These are phyloP conservation scores for Hymenoscyphus infarciens DNA, from an alignment of 2,329 filamentous ascomycete species.

Conservation along the genomic window DNA sequence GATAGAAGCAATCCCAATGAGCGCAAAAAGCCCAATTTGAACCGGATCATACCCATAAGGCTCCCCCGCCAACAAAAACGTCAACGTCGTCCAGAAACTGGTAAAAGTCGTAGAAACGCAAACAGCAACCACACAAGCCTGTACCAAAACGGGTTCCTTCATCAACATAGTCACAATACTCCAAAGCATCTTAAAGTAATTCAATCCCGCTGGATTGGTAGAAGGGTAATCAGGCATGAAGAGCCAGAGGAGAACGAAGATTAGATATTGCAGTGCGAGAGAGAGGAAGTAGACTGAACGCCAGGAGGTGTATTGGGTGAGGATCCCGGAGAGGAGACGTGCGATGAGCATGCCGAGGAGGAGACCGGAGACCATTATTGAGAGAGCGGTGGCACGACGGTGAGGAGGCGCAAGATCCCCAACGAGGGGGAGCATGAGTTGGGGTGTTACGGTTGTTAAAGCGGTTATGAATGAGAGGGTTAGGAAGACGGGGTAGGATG, in stretches of 20 bases:
- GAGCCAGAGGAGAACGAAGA: slow-evolving; percentile 62
- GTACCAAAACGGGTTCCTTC: slow-evolving; percentile 64
- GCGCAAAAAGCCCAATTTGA: slow-evolving; percentile 71
- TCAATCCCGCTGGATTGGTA: slow-evolving; percentile 62
- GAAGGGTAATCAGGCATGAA: slow-evolving; percentile 80
- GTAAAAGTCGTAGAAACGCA: slow-evolving; percentile 61
- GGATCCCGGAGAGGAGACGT: slow-evolving; percentile 69
- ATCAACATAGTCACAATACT: slow-evolving; percentile 62
- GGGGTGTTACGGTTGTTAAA: slow-evolving; percentile 77
- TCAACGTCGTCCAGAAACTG: slow-evolving; percentile 71
- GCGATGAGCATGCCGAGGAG: slow-evolving; percentile 74
- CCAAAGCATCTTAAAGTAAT: slow-evolving; percentile 63
- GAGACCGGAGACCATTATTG: slow-evolving; percentile 71
- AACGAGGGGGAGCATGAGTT: slow-evolving; percentile 75
- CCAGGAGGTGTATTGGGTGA: slow-evolving; percentile 73
- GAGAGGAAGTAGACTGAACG: slow-evolving; percentile 76
- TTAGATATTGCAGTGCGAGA: slow-evolving; percentile 65
- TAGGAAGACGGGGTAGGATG: slow-evolving; percentile 60
- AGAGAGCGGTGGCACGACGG: slow-evolving; percentile 65
- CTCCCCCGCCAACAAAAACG: slow-evolving; percentile 68
- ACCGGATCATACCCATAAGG: slow-evolving; percentile 67
- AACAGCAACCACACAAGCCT: slow-evolving; percentile 65
- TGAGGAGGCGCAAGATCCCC: slow-evolving; percentile 71
- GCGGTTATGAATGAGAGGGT: slow-evolving; percentile 69
- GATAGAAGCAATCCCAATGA: slow-evolving; percentile 72